phyloP scores from a whole-genome alignment of 164 flowering plant species.

The Vitis vinifera region DNA sequence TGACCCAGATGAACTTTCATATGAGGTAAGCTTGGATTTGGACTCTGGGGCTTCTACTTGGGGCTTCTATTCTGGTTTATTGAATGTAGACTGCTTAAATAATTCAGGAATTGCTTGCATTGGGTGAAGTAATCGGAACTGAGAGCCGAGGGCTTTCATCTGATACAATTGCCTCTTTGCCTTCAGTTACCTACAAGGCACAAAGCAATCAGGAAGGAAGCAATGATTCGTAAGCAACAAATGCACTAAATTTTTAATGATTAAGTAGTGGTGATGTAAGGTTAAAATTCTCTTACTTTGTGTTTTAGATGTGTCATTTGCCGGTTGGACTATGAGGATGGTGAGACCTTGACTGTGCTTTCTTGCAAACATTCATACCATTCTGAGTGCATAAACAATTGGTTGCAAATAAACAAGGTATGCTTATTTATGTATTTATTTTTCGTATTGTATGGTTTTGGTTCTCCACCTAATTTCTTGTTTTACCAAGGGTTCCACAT shows the following conservation, averaged over 20 bases:
- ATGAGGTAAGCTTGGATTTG: constrained; percentile 56
- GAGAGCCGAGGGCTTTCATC: constrained; percentile 93
- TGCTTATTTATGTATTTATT: not conserved
- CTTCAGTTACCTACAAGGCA: constrained; percentile 61
- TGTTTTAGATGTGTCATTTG: constrained; percentile 84
- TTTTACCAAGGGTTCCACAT: not conserved
- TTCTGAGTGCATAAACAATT: constrained; percentile 80
- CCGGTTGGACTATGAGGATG: constrained; percentile 84
- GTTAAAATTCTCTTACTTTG: not conserved
- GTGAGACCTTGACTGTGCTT: constrained; percentile 66
- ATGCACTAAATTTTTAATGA: not conserved
- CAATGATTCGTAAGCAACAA: constrained; percentile 67
- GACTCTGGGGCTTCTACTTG: not conserved
- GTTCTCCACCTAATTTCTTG: not conserved
- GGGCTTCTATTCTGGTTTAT: not conserved
- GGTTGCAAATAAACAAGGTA: constrained; percentile 91
- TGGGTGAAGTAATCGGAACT: constrained; percentile 85
- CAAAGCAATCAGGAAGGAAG: constrained; percentile 53
- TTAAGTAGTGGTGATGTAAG: not conserved
- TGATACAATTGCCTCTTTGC: constrained; percentile 75
- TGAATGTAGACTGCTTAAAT: constrained; percentile 4
- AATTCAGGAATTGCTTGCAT: constrained; percentile 78
- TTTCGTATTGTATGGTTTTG: not conserved
- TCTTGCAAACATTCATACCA: constrained; percentile 90
- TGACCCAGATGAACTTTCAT: constrained; percentile 94